Evolutionary conservation across 2,329 filamentous ascomycete genomes (phyloP), one percentile per base, ranked within the genome.

Genomic region (Fusarium nygamai): DNA sequence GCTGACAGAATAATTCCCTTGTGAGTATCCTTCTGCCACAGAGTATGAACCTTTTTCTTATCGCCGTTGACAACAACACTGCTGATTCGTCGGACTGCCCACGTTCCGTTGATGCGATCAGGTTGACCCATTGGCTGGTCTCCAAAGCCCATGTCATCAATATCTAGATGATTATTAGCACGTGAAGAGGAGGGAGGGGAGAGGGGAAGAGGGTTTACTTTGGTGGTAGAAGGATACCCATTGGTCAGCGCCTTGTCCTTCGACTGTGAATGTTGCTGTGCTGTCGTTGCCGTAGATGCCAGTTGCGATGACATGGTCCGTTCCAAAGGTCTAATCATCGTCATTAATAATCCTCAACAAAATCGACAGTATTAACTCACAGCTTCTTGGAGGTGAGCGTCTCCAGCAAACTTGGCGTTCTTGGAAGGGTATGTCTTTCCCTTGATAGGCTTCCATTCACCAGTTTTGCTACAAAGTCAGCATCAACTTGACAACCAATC

Each of bases 1-100:
- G 89, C 87, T 11, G 88, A 90, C 6, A 91, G 73, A 29, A 92
- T 85, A 19, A 91, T 86, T 0, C 89, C 88, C 80, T 92, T 92
- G 53, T 87, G 82, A 0, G 81, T 85, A 64, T 91, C 87, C 50
- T 88, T 82, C 76, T 89, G 87, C 71, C 85, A 88, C 12, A 89
- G 78, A 0, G 80, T 84, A 65, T 91, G 85, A 8, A 89, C 82
- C 39, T 84, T 78, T 7, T 78, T 69, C 6, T 74, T 76, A 12
- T 82, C 83, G 6, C 84, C 86, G 69, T 90, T 92, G 6, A 91
- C 87, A 1, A 90, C 82, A 5, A 92, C 89, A 54, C 89, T 90
- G 75, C 86, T 87, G 64, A 91, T 88, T 16, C 90, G 86, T 9
- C 89, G 86, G 11, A 92, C 81, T 69, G 90, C 88, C 89, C 89